Evolutionary conservation across 148 eudicot species (phyloP), one percentile per base, ranked within the genome.

Genomic region (Rhododendron molle): DNA sequence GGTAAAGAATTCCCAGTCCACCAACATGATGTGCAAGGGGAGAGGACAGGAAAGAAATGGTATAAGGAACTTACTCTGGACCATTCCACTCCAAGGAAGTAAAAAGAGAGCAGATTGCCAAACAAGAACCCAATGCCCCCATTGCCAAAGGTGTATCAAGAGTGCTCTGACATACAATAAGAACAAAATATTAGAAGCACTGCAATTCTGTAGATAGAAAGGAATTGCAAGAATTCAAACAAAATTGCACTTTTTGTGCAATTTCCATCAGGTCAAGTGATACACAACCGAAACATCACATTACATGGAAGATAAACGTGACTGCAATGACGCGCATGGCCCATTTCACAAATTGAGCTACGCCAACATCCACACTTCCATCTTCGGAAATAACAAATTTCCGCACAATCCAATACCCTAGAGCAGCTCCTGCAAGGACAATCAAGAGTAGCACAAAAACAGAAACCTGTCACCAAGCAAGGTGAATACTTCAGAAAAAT

Each of bases 381-480:
- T 96, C 99, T 46, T 97, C 98, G 44, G 94, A 87, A 86, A 97
- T 91, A 81, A 95, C 93, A 91, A 85, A 95, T 84, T 91, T 93
- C 71, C 98, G 92, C 80, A 97, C 98, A 81, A 95, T 92, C 94
- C 96, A 95, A 88, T 89, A 95, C 16, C 99, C 99, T 65, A 94
- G 91, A 81, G 90, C 98, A 89, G 98, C 99, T 91, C 99, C 98
- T 1, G 94, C 91, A 65, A 97, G 90, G 85, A 90, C 81, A 81
- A 97, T 90, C 81, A 89, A 87, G 86, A 95, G 91, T 69, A 92
- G 81, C 83, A 94, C 56, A 86, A 97, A 89, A 49, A 93, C 86
- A 80, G 94, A 90, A 77, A 94, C 96, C 99, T 97, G 91, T 32
- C 88, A 87, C 46, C 76, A 78, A 30, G 46, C 65, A 88, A 30